A percentile compares a stretch with the other conserved stretches of the same genome.
phyloP scores from a whole-genome alignment of 805 yeast species.

The Saccharomycopsis javanensis region DNA sequence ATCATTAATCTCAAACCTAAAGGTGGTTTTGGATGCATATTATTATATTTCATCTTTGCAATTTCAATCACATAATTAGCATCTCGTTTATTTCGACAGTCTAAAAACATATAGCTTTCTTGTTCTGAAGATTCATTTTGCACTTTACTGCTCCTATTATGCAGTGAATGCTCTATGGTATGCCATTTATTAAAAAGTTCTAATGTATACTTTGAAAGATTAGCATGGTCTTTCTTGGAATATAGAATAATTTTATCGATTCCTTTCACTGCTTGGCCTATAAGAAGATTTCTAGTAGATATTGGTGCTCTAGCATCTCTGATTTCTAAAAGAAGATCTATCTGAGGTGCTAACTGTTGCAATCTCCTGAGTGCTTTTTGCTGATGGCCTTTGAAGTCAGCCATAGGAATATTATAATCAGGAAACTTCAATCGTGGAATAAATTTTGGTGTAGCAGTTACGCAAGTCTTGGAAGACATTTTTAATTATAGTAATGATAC shows the following conservation, averaged over 20 bases:
- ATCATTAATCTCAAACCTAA: slow-evolving; percentile 69
- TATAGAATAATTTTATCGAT: slow-evolving; percentile 49
- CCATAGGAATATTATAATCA: slow-evolving; percentile 51
- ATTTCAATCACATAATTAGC: slow-evolving; percentile 40
- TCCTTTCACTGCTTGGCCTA: slow-evolving; percentile 53
- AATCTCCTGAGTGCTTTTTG: slow-evolving; percentile 63
- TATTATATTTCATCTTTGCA: slow-evolving; percentile 36
- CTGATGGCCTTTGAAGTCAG: slow-evolving; percentile 90
- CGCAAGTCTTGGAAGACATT: neutral
- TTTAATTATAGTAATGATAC: neutral
- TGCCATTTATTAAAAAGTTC: slow-evolving; percentile 41
- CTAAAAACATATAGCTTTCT: slow-evolving; percentile 45
- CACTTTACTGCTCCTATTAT: slow-evolving; percentile 7
- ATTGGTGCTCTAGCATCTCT: slow-evolving; percentile 88
- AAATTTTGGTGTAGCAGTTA: slow-evolving; percentile 29
- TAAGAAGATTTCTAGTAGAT: slow-evolving; percentile 68
- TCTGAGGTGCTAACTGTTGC: slow-evolving; percentile 61
- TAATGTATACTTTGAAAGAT: slow-evolving; percentile 27
- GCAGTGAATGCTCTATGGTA: neutral
- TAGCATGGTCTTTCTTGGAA: slow-evolving; percentile 62
- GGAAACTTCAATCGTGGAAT: slow-evolving; percentile 70
- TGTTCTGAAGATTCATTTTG: slow-evolving; percentile 17
- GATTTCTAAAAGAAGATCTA: slow-evolving; percentile 74
- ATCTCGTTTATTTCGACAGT: slow-evolving; percentile 44
- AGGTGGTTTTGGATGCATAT: slow-evolving; percentile 65